A percentile compares a stretch with the other conserved stretches of the same genome.
Evolutionary conservation across 2,329 filamentous ascomycete species (phyloP).

Genomic region (Peltaster fructicola): DNA sequence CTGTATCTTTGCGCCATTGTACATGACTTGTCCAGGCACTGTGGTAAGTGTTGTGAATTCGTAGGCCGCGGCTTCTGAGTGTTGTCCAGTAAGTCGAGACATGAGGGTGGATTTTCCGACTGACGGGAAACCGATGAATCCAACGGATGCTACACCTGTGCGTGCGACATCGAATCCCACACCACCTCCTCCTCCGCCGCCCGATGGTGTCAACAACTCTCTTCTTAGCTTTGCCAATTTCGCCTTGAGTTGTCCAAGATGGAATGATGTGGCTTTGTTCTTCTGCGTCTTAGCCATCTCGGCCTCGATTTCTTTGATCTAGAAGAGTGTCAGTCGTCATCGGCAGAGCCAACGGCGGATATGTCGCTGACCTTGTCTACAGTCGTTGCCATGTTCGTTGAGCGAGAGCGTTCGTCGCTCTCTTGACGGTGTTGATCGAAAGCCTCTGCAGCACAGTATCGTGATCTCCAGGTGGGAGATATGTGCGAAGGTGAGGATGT

Average conservation of each 20-base stretch:
- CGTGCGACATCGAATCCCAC: conserved; percentile 94
- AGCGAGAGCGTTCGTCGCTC: too few relatives aligned
- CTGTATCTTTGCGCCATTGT: conserved; percentile 94
- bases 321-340: conserved; percentile 20
- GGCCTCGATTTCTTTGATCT: conserved; percentile 95
- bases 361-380: conserved; percentile 64
- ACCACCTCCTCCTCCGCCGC: conserved; percentile 66
- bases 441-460: too few relatives aligned
- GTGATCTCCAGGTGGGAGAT: too few relatives aligned
- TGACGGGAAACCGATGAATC: conserved; percentile 95
- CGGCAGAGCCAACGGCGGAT: conserved; percentile 1
- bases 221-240: conserved; percentile 96
- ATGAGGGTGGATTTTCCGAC: conserved; percentile 98
- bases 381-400: conserved; percentile 94
- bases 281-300: conserved; percentile 98
- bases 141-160: conserved; percentile 91
- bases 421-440: too few relatives aligned
- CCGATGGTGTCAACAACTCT: conserved; percentile 72
- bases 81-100: conserved; percentile 84
- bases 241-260: conserved; percentile 68
- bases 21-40: conserved; percentile 85
- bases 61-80: conserved; percentile 92
- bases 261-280: conserved; percentile 20
- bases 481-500: too few relatives aligned
- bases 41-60: conserved; percentile 98